Base-by-base conservation (phyloP, 2,329 filamentous ascomycete genomes). In the Neofusicoccum laricinum region DNA sequence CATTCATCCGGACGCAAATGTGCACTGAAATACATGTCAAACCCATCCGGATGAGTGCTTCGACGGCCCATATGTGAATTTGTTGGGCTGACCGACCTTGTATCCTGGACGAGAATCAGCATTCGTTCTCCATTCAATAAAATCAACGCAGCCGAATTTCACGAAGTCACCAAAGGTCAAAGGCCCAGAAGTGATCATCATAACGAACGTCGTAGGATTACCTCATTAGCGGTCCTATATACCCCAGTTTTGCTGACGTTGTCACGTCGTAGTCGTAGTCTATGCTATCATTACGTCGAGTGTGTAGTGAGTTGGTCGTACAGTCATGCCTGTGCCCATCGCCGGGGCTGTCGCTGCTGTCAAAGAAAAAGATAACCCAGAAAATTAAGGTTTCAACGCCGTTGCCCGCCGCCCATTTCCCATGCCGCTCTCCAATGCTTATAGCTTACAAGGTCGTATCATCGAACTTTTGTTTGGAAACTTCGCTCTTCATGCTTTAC, bases 231-330 rank as follows among this genome's bases (percentile, higher is more conserved):
- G 40, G 25, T 59, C 40, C 55, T 58, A 58, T 43, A 15, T 46
- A 46, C 14, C 17, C 17, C 19, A 19, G 34, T 55, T 53, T 58
- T 36, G n/a, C n/a, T 59, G 55, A 48, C 55, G 55, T 36, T 15
- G 55, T 59, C 55, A 59, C 55, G 55, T 59, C 55, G 55, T 59
- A 43, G 55, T 59, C 55, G 55, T 59, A 48, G 55, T 59, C 55
- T 59, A 59, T 59, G 41, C 55, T 59, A 59, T 59, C 55, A 45
- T 59, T 59, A 59, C 41, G 55, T 34, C 41, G 55, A 32, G 40
- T 30, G 50, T 55, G 53, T 32, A 45, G 40, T 19, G 19, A 55
- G 51, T 55, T 55, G 53, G 55, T 46, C 55, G 41, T 59, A 59
- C 55, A 59, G 30, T 59, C 55, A 59, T 59, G 55, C 41, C 55